Percentiles rank a stretch among this genome's conserved stretches.
Conservation (phyloP, 2,329 filamentous ascomycete genomes). For the Coniochaeta sp. region DNA sequence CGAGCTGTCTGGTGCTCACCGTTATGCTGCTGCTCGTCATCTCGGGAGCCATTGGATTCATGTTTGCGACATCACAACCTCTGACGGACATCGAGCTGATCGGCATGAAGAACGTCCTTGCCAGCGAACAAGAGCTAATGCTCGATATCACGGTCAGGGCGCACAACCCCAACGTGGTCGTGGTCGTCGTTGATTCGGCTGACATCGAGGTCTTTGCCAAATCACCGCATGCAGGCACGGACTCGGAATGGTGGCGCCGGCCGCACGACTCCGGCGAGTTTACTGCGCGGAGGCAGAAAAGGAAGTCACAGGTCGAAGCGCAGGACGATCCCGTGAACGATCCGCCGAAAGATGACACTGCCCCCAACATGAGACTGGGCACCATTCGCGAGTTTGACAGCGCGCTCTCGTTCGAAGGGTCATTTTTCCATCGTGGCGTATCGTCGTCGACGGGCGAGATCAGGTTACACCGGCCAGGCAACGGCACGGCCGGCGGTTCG, state of each 20-base stretch:
- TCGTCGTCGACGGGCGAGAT: slow-evolving; percentile 77
- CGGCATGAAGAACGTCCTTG: slow-evolving; percentile 81
- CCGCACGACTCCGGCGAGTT: slow-evolving; percentile 18
- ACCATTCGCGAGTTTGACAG: slow-evolving; percentile 83
- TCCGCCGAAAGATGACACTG: slow-evolving; percentile 56
- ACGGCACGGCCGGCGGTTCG: slow-evolving; percentile 78
- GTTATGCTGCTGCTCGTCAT: slow-evolving; percentile 75
- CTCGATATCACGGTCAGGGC: slow-evolving; percentile 83
- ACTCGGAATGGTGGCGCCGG: slow-evolving; percentile 52
- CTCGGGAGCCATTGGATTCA: slow-evolving; percentile 78
- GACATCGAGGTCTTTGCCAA: slow-evolving; percentile 94
- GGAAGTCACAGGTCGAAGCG: neutral
- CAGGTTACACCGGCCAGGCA: slow-evolving; percentile 75
- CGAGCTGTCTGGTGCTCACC: slow-evolving; percentile 80
- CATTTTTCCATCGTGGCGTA: slow-evolving; percentile 68
- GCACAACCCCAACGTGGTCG: slow-evolving; percentile 87
- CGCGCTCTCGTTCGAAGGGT: slow-evolving; percentile 80
- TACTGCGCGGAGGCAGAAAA: neutral
- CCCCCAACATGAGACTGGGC: slow-evolving; percentile 87
- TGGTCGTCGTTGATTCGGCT: slow-evolving; percentile 77
- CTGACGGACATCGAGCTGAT: slow-evolving; percentile 71
- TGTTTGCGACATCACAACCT: slow-evolving; percentile 86
- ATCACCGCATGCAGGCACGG: slow-evolving; percentile 75
- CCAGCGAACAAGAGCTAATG: slow-evolving; percentile 92
- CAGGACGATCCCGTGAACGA: slow-evolving; percentile 36